phyloP scores from a whole-genome alignment of 495 filamentous ascomycete species.

The Neurospora sublineolata region DNA sequence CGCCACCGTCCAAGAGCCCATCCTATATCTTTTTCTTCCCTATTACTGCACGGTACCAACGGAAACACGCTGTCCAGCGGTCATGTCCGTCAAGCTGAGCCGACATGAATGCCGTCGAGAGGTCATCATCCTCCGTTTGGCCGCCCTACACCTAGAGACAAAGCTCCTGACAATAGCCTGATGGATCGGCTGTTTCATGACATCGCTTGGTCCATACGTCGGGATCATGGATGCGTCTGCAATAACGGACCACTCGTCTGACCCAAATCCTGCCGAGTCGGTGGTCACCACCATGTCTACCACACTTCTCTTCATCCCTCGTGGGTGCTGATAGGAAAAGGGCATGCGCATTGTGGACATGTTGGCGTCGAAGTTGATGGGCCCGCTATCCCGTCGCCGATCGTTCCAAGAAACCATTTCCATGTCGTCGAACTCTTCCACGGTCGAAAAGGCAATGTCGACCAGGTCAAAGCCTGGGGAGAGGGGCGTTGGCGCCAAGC shows the following conservation, averaged over 20 bases:
- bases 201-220: constrained; percentile 10
- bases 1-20: background rate
- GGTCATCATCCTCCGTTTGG: constrained; percentile 4
- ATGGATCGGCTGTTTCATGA: constrained; percentile 5
- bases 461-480: background rate
- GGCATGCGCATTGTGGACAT: constrained; percentile 11
- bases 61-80: background rate
- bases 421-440: background rate
- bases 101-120: background rate
- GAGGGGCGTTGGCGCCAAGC: background rate
- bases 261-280: background rate
- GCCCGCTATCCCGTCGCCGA: background rate
- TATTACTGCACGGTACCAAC: background rate
- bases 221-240: constrained; percentile 12
- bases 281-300: background rate
- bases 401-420: background rate
- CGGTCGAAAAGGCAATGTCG: background rate
- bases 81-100: background rate
- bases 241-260: constrained; percentile 14
- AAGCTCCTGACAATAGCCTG: constrained; percentile 5
- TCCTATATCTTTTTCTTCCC: background rate
- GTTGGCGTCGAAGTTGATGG: background rate
- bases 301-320: background rate
- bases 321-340: constrained; percentile 4
- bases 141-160: constrained; percentile 7